Conservation (phyloP, 2,329 filamentous ascomycete genomes). For the Cadophora sp. region DNA sequence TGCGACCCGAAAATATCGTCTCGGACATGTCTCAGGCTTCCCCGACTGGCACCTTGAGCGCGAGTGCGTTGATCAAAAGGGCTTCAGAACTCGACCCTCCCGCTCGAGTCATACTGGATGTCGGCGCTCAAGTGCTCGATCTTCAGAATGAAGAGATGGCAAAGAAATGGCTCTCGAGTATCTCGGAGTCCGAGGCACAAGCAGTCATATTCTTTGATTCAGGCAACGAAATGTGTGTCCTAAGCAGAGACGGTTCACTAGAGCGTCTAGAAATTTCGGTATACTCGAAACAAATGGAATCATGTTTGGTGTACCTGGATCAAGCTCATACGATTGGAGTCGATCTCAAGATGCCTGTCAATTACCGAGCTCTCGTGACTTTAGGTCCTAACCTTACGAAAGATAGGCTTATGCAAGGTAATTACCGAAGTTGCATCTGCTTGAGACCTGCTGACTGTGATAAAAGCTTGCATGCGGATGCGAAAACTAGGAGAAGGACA, state of each 20-base stretch:
- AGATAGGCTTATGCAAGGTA: constrained; percentile 47
- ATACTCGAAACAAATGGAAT: constrained; percentile 54
- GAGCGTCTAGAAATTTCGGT: no score
- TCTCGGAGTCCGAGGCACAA: no score
- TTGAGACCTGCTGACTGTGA: background rate
- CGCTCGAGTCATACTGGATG: constrained; percentile 70
- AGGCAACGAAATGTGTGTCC: no score
- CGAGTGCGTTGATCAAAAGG: constrained; percentile 52
- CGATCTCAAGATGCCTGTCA: constrained; percentile 64
- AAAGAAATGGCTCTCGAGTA: no score
- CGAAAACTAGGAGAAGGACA: constrained; percentile 71
- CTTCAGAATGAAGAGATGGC: background rate
- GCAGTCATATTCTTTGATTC: no score
- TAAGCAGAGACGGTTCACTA: no score
- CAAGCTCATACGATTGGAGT: constrained; percentile 74
- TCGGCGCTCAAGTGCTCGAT: constrained; percentile 74
- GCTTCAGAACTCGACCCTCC: constrained; percentile 49
- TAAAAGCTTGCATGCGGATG: constrained; percentile 70
- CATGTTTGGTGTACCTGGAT: constrained; percentile 54
- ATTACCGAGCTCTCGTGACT: constrained; percentile 70
- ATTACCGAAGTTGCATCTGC: no score
- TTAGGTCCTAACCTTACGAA: constrained; percentile 60
- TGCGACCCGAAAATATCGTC: constrained; percentile 56
- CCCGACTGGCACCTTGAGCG: constrained; percentile 40
- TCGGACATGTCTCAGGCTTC: constrained; percentile 37